phyloP scores from a whole-genome alignment of 108 stramenopile genomes.

The Seminavis robusta region DNA sequence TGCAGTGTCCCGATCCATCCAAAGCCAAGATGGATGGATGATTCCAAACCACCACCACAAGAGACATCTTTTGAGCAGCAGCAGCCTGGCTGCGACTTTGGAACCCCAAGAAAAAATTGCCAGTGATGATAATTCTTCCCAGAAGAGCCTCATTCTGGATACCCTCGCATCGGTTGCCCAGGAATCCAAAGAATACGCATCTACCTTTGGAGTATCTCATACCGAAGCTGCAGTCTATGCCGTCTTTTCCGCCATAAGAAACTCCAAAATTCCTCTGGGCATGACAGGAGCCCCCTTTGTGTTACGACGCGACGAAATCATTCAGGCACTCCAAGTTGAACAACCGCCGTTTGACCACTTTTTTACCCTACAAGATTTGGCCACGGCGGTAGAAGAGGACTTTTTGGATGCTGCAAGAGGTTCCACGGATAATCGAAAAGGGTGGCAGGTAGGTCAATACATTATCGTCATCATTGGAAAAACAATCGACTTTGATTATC shows the following conservation, averaged over 20 bases:
- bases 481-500: background rate
- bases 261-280: conserved; percentile 28
- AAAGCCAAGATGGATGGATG: no score
- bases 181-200: conserved; percentile 38
- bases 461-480: background rate
- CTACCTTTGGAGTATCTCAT: conserved; percentile 50
- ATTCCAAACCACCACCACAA: no score
- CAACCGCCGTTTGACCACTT: conserved; percentile 28
- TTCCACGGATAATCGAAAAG: conserved; percentile 74
- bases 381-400: conserved; percentile 64
- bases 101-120: no score
- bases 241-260: conserved; percentile 59
- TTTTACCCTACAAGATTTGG: conserved; percentile 65
- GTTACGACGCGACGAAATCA: conserved; percentile 36
- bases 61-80: no score
- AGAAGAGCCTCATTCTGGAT: no score
- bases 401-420: conserved; percentile 81
- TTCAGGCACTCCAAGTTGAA: conserved; percentile 13
- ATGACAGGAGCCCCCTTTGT: conserved; percentile 62
- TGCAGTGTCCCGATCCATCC: no score
- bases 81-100: no score
- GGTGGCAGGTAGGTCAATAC: conserved; percentile 56
- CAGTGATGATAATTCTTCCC: no score
- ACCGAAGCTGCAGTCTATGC: conserved; percentile 47
- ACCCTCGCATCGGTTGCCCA: conserved; percentile 1